These are phyloP conservation scores for Suillus alpinus DNA, from an alignment of 768 basidiomycete species.

Conservation along the genomic window DNA sequence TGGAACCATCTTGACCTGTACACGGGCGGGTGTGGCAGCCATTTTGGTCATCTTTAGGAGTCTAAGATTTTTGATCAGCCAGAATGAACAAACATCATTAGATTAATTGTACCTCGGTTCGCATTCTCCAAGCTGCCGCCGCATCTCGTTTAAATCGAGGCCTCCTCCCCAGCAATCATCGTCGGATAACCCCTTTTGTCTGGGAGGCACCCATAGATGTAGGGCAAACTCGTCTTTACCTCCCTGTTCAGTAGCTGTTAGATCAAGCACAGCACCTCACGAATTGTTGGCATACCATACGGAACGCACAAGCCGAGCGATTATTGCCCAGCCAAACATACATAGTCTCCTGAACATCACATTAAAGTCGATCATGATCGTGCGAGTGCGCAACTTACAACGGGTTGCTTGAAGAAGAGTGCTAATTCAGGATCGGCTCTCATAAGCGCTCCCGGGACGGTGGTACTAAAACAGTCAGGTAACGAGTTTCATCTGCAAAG, in stretches of 20 bases:
- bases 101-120: slow-evolving; percentile 36
- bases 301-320: slow-evolving; percentile 20
- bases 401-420: slow-evolving; percentile 22
- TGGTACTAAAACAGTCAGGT: slow-evolving; percentile 30
- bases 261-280: not conserved
- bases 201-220: slow-evolving; percentile 28
- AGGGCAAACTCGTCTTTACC: slow-evolving; percentile 34
- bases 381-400: slow-evolving; percentile 13
- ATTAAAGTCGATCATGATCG: no score
- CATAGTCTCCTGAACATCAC: slow-evolving; percentile 8
- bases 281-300: slow-evolving; percentile 15
- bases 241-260: slow-evolving; percentile 28
- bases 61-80: slow-evolving; percentile 19
- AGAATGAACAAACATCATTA: not conserved
- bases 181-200: slow-evolving; percentile 25
- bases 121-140: slow-evolving; percentile 24
- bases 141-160: slow-evolving; percentile 32
- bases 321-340: slow-evolving; percentile 22
- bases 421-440: slow-evolving; percentile 38
- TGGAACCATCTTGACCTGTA: slow-evolving; percentile 37
- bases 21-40: slow-evolving; percentile 31
- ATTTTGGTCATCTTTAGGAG: slow-evolving; percentile 37
- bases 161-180: slow-evolving; percentile 33
- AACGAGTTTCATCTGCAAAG: not conserved
- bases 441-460: slow-evolving; percentile 39